Conservation (phyloP, 108 stramenopile genomes). For the Fragilariopsis cylindrus region DNA sequence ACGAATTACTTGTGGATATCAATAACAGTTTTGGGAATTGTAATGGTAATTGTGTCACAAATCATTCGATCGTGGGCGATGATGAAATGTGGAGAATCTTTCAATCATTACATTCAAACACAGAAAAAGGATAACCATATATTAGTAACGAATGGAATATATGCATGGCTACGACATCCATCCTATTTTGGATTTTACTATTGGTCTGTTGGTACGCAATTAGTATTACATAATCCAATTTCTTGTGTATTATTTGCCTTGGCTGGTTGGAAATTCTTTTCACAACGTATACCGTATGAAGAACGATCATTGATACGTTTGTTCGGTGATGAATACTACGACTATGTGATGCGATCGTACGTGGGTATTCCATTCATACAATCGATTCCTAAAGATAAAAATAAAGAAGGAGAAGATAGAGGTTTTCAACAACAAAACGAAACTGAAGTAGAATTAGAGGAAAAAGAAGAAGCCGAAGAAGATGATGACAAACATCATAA, state of each 20-base stretch:
- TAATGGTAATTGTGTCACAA: constrained; percentile 74
- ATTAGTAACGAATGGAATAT: constrained; percentile 90
- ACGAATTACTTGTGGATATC: not conserved
- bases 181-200: constrained; percentile 96
- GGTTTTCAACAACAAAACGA: not conserved
- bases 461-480: not conserved
- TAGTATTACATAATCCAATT: constrained; percentile 82
- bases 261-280: constrained; percentile 88
- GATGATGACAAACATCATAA: not conserved
- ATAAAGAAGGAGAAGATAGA: not conserved
- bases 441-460: not conserved
- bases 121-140: constrained; percentile 81
- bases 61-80: constrained; percentile 86
- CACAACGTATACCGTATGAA: constrained; percentile 87
- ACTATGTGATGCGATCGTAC: constrained; percentile 63
- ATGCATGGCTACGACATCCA: constrained; percentile 90
- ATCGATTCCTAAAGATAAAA: not conserved
- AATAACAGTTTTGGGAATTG: constrained; percentile 48
- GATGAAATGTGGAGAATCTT: constrained; percentile 90
- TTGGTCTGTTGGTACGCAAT: constrained; percentile 91
- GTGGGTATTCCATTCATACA: constrained; percentile 90
- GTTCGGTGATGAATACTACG: constrained; percentile 84
- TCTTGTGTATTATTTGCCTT: constrained; percentile 61
- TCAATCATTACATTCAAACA: constrained; percentile 93
- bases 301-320: constrained; percentile 69